These are phyloP conservation scores for Podospora bellae-mahoneyi DNA, from an alignment of 495 filamentous ascomycete genomes.

Conservation along the genomic window DNA sequence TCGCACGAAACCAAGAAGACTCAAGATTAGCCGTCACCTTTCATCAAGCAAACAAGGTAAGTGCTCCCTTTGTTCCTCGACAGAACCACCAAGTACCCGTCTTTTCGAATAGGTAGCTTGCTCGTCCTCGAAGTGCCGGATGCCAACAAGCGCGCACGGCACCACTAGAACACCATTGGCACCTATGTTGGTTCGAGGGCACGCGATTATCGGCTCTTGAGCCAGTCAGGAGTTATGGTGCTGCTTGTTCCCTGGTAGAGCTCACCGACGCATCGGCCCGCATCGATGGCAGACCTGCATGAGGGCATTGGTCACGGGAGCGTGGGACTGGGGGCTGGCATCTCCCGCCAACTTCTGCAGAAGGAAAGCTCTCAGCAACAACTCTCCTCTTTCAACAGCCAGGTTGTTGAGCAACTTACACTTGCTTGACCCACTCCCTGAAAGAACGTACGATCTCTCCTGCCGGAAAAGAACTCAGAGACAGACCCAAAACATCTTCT, in stretches of 20 bases:
- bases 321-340: neutral
- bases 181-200: neutral
- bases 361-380: neutral
- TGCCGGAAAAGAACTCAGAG: too few relatives aligned
- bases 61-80: neutral
- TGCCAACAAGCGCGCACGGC: neutral
- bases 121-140: neutral
- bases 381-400: neutral
- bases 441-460: neutral
- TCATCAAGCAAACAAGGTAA: neutral
- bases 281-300: conserved; percentile 13
- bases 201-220: neutral
- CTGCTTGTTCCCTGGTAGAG: neutral
- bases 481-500: too few relatives aligned
- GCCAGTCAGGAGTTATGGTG: neutral
- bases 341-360: neutral
- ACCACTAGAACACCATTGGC: neutral
- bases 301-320: neutral
- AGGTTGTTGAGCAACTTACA: neutral
- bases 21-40: neutral
- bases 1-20: neutral
- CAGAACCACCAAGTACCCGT: neutral
- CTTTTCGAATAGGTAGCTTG: neutral
- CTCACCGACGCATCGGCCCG: conserved; percentile 14
- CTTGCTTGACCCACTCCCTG: neutral